Base-by-base conservation (phyloP, 306 rosid genomes). In the Cicer arietinum region DNA sequence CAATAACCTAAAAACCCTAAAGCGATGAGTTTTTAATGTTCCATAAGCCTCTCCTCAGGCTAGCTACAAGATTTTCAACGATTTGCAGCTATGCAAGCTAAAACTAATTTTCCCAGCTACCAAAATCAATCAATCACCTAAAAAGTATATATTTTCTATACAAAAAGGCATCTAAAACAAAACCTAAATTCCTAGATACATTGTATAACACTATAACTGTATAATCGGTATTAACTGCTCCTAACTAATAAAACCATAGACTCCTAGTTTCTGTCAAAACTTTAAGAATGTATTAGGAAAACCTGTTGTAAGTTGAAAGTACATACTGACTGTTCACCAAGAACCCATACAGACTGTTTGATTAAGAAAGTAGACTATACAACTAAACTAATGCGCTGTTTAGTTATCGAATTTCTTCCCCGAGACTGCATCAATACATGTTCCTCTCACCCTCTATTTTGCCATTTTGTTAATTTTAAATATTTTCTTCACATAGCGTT, bases 231-330 rank as follows among this genome's bases (percentile, higher is more conserved):
- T 44, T 2, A 44, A 10, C 47, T 65, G 14, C 40, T 7, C 48
- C 1, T 3, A 66, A 14, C 16, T 14, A 42, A 42, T 14, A 14
- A 75, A 53, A 14, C 16, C 68, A 40, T 8, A 42, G 10, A 8
- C 52, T 39, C 71, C 63, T 63, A 39, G 5, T 51, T 75, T 40
- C 44, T 1, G 65, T 40, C 79, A 51, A 22, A 22, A 75, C 42
- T 42, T n/a, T 74, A 12, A 9, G 6, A 13, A 57, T 71, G 10
- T 40, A 40, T 17, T 10, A 45, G 12, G 48, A 45, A 11, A 45
- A 42, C 41, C 42, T 11, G 53, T n/a, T 40, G 65, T 40, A 54
- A 52, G 54, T 25, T 18, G 58, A 41, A 71, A 56, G 9, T 4
- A 35, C 56, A 17, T 9, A 12, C n/a, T 35, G 6, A 30, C 46